Conservation (phyloP, 768 basidiomycete genomes). For the Tylopilus felleus region DNA sequence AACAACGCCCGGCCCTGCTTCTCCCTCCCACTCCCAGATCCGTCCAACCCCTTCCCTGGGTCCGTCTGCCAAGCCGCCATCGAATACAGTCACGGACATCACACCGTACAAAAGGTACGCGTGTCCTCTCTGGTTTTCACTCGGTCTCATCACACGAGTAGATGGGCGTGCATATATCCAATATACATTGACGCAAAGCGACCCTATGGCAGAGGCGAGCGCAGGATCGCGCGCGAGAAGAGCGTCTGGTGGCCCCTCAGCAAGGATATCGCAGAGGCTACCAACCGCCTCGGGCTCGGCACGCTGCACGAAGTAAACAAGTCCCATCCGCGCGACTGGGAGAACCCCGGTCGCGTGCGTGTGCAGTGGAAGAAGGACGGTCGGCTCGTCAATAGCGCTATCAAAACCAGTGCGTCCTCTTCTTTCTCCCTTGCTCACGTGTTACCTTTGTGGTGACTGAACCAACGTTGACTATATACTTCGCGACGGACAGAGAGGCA, state of each 20-base stretch:
- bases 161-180: slow-evolving; percentile 96
- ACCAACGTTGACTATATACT: background rate
- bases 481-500: slow-evolving; percentile 60
- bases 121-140: background rate
- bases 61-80: slow-evolving; percentile 23
- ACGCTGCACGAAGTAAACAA: slow-evolving; percentile 88
- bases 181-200: slow-evolving; percentile 96
- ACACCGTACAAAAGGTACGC: slow-evolving; percentile 82
- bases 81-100: slow-evolving; percentile 59
- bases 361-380: slow-evolving; percentile 90
- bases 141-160: slow-evolving; percentile 30
- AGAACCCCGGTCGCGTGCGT: slow-evolving; percentile 92
- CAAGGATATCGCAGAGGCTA: slow-evolving; percentile 87
- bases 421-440: background rate
- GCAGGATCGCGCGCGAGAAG: slow-evolving; percentile 75
- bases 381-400: slow-evolving; percentile 55
- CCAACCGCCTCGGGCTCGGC: slow-evolving; percentile 69
- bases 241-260: slow-evolving; percentile 94
- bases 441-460: background rate
- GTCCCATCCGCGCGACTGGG: slow-evolving; percentile 95
- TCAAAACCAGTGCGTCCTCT: slow-evolving; percentile 66
- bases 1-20: slow-evolving; percentile 53
- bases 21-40: slow-evolving; percentile 38
- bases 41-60: slow-evolving; percentile 14
- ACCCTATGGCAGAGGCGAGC: slow-evolving; percentile 77